Percentiles rank a stretch among this genome's conserved stretches.
phyloP scores from a whole-genome alignment of 139 green algal genomes.

The Parachlorella kessleri region DNA sequence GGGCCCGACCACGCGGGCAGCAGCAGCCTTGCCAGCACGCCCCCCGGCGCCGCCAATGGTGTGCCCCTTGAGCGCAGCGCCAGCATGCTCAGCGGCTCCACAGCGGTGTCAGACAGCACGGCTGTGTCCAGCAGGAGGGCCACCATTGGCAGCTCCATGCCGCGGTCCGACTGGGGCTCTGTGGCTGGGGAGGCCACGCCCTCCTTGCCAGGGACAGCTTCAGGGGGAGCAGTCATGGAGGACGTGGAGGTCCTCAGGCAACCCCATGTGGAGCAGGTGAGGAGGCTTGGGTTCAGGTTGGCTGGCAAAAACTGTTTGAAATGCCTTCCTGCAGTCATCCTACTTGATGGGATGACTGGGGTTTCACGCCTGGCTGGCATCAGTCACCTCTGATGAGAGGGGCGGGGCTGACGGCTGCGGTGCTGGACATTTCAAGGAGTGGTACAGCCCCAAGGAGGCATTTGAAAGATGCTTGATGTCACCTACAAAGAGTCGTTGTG shows the following conservation, averaged over 20 bases:
- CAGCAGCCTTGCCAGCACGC: slow-evolving; percentile 15
- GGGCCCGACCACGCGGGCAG: neutral
- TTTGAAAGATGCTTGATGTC: too few relatives aligned
- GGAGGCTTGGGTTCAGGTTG: neutral
- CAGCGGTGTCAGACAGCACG: slow-evolving; percentile 18
- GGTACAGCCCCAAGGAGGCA: too few relatives aligned
- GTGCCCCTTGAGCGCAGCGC: neutral
- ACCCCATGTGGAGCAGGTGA: neutral
- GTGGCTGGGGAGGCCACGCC: neutral
- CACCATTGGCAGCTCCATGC: slow-evolving; percentile 23
- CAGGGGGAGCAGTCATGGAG: neutral
- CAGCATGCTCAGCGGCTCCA: neutral
- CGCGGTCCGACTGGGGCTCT: neutral
- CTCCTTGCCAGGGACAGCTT: too few relatives aligned
- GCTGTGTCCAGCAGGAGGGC: slow-evolving; percentile 18
- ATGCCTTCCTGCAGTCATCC: neutral
- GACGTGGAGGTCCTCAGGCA: neutral
- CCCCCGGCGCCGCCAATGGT: neutral
- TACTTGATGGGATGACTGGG: too few relatives aligned
- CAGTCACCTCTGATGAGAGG: too few relatives aligned
- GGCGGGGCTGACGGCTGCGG: too few relatives aligned
- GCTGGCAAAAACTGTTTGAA: neutral
- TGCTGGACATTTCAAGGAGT: too few relatives aligned
- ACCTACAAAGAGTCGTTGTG: too few relatives aligned
- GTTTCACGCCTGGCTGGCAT: too few relatives aligned